Evolutionary conservation across 352 stramenopile species (phyloP).

Genomic region (Lagenidium giganteum): DNA sequence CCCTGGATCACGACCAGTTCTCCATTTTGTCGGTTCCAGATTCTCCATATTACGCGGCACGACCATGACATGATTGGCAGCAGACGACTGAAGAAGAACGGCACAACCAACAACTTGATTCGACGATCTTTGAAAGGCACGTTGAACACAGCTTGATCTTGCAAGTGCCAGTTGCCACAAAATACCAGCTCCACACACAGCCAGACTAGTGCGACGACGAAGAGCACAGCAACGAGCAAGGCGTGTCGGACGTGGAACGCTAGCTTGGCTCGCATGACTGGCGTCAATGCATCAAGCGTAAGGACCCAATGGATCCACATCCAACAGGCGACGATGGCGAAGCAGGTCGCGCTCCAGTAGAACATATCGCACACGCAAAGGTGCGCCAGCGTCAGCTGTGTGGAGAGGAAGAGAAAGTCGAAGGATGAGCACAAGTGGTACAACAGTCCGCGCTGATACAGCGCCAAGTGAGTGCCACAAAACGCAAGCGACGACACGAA

Average conservation of each 20-base stretch:
- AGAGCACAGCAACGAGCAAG: conserved; percentile 1
- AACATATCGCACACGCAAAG: conserved; percentile 13
- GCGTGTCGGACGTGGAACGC: conserved; percentile 1
- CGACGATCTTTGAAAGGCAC: neutral
- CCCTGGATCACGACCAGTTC: conserved; percentile 12
- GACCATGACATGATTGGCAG: neutral
- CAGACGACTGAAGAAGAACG: conserved; percentile 8
- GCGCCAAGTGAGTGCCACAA: neutral
- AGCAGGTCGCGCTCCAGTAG: conserved; percentile 8
- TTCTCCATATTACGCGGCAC: too few relatives aligned
- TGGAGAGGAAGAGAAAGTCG: conserved; percentile 16
- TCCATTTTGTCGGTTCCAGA: neutral
- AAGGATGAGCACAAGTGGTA: conserved; percentile 13
- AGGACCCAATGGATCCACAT: conserved; percentile 20
- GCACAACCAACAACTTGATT: neutral
- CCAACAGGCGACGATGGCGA: conserved; percentile 6
- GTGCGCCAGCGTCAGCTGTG: conserved; percentile 11
- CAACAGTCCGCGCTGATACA: conserved; percentile 15
- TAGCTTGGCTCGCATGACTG: conserved; percentile 3
- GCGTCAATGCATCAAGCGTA: conserved; percentile 13
- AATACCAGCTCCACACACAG: conserved; percentile 10
- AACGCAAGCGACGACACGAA: too few relatives aligned
- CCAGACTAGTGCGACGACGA: conserved; percentile 6
- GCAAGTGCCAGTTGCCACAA: conserved; percentile 2
- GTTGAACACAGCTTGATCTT: conserved; percentile 7